Evolutionary conservation across 331 rosid species (phyloP), one percentile per base, ranked within the genome.

Genomic region (Quercus phellos): DNA sequence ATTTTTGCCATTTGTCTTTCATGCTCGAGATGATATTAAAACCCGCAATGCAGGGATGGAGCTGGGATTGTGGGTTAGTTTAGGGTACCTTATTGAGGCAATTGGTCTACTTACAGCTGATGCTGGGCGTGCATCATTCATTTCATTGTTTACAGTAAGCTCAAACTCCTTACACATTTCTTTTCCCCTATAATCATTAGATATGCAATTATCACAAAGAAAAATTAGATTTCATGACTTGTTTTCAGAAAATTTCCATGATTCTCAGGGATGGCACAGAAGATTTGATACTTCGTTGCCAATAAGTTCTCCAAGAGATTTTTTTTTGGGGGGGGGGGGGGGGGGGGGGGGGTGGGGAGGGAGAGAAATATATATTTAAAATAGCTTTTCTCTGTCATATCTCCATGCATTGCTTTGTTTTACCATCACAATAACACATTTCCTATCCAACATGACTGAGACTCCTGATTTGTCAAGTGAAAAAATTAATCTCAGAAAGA

Each of bases 41-140:
- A 87, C 83, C 8, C 86, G 95, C 34, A 84, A 90, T 68, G 89
- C 93, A 43, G 97, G 97, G 50, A 76, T 92, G 66, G 97, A 92
- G 83, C 84, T 92, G 88, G 97, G 97, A 38, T 78, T 88, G 70
- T 92, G 94, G 97, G 91, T 85, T 78, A 88, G 97, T 86, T 76
- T 90, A 51, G 97, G 97, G 60, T 92, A 92, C 80, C 84, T 92
- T 19, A 84, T 84, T 86, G 94, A 92, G 87, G 93, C 97, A 22
- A 32, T 90, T 51, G 97, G 97, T 80, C 84, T 92, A 35, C 83
- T 84, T 53, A 92, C 94, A 26, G 90, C 97, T 9, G 97, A 88
- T 87, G 94, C 97, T 22, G 97, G 93, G 34, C 90, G 93, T 6
- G 91, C 94, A 26, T 86, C 93, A 16, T 92, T 92, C 72, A 29